Conservation (phyloP, 2,329 filamentous ascomycete species). For the Aspergillus tamarii region DNA sequence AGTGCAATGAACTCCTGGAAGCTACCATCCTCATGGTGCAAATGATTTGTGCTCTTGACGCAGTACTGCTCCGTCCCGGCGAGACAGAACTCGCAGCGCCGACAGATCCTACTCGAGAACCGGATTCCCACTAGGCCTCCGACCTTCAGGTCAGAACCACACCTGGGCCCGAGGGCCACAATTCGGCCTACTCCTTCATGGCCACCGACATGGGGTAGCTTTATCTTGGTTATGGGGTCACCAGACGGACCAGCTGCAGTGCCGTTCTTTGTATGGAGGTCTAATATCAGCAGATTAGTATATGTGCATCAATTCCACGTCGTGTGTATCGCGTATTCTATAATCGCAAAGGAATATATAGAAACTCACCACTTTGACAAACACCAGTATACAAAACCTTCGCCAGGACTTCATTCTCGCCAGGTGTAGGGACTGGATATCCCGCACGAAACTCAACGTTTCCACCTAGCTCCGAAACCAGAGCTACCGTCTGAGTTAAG, state of each 20-base stretch:
- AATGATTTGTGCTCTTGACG: constrained; percentile 46
- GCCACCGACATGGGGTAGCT: constrained; percentile 50
- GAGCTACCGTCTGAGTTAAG: constrained; percentile 43
- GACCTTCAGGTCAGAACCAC: constrained; percentile 38
- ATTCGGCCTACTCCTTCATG: constrained; percentile 51
- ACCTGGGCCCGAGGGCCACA: constrained; percentile 43
- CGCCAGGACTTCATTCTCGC: constrained; percentile 48
- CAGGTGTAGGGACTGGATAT: constrained; percentile 46
- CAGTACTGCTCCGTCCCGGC: constrained; percentile 47
- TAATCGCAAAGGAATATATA: neutral
- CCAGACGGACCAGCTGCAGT: constrained; percentile 44
- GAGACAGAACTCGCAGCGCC: constrained; percentile 49
- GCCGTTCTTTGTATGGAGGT: constrained; percentile 46
- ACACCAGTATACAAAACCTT: constrained; percentile 51
- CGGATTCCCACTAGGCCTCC: constrained; percentile 49
- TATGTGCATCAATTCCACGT: neutral
- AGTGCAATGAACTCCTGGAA: constrained; percentile 51
- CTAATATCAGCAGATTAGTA: constrained; percentile 21
- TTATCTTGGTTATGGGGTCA: constrained; percentile 48
- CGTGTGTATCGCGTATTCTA: too few species aligned
- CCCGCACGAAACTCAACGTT: constrained; percentile 44
- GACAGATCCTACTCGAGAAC: constrained; percentile 47
- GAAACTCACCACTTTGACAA: constrained; percentile 46
- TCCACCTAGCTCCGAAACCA: constrained; percentile 46
- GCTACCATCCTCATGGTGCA: constrained; percentile 51